Evolutionary conservation across 148 eudicot species (phyloP), one percentile per base, ranked within the genome.

Genomic region (Camellia sinensis): DNA sequence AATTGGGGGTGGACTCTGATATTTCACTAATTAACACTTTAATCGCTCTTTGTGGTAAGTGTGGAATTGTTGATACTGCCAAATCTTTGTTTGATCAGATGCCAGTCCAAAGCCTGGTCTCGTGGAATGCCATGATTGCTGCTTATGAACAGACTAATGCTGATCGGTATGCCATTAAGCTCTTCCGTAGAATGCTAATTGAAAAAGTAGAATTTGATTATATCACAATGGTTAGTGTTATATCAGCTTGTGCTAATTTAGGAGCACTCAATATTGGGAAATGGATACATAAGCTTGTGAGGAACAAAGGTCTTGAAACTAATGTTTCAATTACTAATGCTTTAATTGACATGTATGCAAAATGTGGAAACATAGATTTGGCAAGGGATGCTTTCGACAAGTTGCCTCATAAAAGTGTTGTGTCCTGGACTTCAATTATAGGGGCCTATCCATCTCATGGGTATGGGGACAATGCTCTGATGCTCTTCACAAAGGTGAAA

Each of bases 71-170:
- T 43, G 71, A 54, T 9, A 53, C 59, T 22, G 79, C 87, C 10
- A 6, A 57, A 41, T 63, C 21, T 19, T 69, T 84, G 74, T 84
- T 84, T 78, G 75, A 74, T 74, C 71, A 29, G 67, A 78, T 84
- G 76, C 21, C 21, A 12, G 71, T 48, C 19, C 68, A 76, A 52
- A 78, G 21, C 80, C 53, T 81, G 57, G 78, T 86, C 46, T 86
- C 89, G 6, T 86, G 86, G 89, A 86, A 76, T 66, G 71, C 83
- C 15, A 81, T 86, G 83, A 80, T 83, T 64, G 78, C 83, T 43
- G 68, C 78, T 22, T 83, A 83, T 81, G 82, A 73, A 21, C 78
- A 80, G 77, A 81, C 80, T 41, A 79, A 79, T 15, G 63, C 53
- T 3, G 21, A 45, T 76, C 78, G 59, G n/a, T 45, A 77, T 57